phyloP scores from a whole-genome alignment of 768 basidiomycete genomes.

The Auriscalpium vulgare region DNA sequence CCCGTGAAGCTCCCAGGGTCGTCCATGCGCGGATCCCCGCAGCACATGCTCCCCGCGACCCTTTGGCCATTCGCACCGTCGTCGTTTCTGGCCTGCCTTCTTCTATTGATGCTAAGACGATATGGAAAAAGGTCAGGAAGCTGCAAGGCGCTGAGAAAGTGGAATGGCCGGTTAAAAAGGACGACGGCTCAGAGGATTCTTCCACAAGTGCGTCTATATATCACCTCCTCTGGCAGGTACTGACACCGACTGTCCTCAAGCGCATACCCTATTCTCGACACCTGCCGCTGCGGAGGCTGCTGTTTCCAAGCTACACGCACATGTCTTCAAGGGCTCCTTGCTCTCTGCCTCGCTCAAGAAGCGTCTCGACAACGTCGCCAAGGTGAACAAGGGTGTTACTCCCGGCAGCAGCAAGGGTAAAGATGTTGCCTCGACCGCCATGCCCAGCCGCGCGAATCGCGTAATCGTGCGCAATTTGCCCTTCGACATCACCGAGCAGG shows the following conservation, averaged over 20 bases:
- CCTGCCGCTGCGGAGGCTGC: slow-evolving; percentile 64
- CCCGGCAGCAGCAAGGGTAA: slow-evolving; percentile 16
- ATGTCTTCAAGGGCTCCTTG: slow-evolving; percentile 83
- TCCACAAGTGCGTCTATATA: slow-evolving; percentile 36
- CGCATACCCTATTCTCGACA: slow-evolving; percentile 65
- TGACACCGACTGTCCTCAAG: slow-evolving; percentile 26
- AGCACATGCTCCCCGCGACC: slow-evolving; percentile 41
- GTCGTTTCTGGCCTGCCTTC: slow-evolving; percentile 68
- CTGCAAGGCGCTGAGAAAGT: slow-evolving; percentile 68
- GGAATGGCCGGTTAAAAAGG: slow-evolving; percentile 51
- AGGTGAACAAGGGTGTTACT: slow-evolving; percentile 21
- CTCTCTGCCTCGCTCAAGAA: slow-evolving; percentile 89
- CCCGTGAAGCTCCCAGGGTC: slow-evolving; percentile 24
- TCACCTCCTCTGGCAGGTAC: neutral
- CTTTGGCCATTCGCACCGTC: slow-evolving; percentile 77
- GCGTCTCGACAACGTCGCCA: slow-evolving; percentile 60
- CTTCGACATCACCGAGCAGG: slow-evolving; percentile 75
- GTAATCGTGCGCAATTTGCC: slow-evolving; percentile 90
- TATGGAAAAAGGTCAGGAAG: slow-evolving; percentile 89
- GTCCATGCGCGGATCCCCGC: neutral
- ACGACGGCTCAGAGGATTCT: slow-evolving; percentile 38
- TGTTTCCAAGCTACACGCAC: slow-evolving; percentile 77
- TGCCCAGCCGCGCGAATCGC: slow-evolving; percentile 65
- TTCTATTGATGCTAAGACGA: slow-evolving; percentile 48
- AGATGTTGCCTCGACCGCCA: slow-evolving; percentile 23